Evolutionary conservation across 352 stramenopile genomes (phyloP), one percentile per base, ranked within the genome.

Genomic region (Globisporangium polare): DNA sequence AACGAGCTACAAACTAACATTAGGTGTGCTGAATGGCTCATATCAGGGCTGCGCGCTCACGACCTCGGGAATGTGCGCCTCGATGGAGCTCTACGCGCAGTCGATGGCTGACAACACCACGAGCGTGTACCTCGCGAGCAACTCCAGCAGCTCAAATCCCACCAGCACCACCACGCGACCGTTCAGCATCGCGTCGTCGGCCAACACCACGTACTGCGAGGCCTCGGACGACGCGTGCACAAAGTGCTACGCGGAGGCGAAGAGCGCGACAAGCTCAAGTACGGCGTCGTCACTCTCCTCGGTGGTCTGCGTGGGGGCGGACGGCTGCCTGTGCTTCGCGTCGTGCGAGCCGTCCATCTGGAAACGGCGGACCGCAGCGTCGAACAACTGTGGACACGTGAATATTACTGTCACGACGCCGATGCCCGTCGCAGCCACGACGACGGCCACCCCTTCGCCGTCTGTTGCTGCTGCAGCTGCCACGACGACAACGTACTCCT

Each of bases 271-370:
- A 6, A 47, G 41, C 41, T 10, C 18, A 1, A 24, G 18, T 24
- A 5, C 37, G 35, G 27, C 22, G 52, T 35, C 37, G 31, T 47
- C 33, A 15, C n/a, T n/a, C 7, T 35, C 37, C 13, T 17, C n/a
- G 18, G 24, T 12, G 27, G 1, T 60, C 41, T 60, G 53, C 35
- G 46, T 51, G 9, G 53, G 53, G 6, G 37, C 37, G 3, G 58
- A 7, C 37, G 49, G 49, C 46, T 64, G 58, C 39, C n/a, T 64
- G 20, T 64, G 58, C 22, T 17, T 64, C 17, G 33, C 58, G 20
- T n/a, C 17, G 7, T 64, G 58, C 17, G 58, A 64, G 42, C 18
- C 50, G n/a, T 27, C 26, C 0, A 13, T 42, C 13, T 60, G 54
- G 37, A 35, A 9, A 22, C 2, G 17, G 24, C 24, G 6, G 37